Evolutionary conservation across 768 basidiomycete genomes (phyloP).

Genomic region (Gloeopeniophorella convolvens): DNA sequence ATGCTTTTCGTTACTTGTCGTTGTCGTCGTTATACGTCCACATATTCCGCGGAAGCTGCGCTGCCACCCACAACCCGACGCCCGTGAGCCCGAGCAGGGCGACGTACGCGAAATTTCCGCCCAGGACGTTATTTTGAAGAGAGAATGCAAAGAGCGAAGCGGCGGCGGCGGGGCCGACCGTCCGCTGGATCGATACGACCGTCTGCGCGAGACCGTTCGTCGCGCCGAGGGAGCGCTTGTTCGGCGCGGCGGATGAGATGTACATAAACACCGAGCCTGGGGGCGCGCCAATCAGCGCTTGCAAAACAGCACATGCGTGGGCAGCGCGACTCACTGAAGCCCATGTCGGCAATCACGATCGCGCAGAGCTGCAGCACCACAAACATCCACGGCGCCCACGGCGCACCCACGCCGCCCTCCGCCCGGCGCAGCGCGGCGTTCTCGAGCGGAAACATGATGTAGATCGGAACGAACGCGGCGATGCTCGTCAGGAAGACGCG

Average conservation of each 20-base stretch:
- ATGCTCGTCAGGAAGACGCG: constrained; percentile 26
- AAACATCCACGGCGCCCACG: not conserved
- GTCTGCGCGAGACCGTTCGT: constrained; percentile 51
- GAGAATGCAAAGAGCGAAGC: constrained; percentile 65
- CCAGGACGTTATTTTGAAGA: constrained; percentile 38
- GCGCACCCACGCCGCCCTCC: not conserved
- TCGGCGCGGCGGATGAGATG: constrained; percentile 58
- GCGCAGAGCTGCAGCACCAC: constrained; percentile 6
- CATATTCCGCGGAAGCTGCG: not conserved
- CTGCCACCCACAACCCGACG: not conserved
- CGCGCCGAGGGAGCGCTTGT: constrained; percentile 56
- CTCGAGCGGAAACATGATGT: constrained; percentile 26
- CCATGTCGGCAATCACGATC: constrained; percentile 6
- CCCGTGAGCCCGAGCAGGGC: not conserved
- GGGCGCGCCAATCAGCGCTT: constrained; percentile 20
- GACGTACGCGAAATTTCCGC: constrained; percentile 30
- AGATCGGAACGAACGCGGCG: constrained; percentile 22
- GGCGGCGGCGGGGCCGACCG: constrained; percentile 47
- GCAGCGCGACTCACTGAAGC: constrained; percentile 15
- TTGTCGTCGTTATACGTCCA: not conserved
- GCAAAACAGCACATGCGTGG: too few species aligned
- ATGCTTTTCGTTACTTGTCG: not conserved
- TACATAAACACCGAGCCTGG: constrained; percentile 68
- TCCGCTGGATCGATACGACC: constrained; percentile 32
- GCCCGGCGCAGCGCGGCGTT: constrained; percentile 1